phyloP scores from a whole-genome alignment of 768 basidiomycete genomes.

The Lentinula sp. region DNA sequence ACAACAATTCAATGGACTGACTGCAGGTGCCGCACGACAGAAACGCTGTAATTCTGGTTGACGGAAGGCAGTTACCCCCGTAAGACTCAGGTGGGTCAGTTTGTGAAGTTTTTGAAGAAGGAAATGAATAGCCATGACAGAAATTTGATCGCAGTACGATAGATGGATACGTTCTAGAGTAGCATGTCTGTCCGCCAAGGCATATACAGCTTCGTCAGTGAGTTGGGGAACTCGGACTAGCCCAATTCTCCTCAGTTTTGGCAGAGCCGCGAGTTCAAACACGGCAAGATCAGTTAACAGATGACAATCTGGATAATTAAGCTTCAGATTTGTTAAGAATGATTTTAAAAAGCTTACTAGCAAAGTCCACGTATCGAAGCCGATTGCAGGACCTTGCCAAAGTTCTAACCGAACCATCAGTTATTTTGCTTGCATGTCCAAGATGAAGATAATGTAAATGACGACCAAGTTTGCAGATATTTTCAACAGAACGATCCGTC shows the following conservation, averaged over 20 bases:
- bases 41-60: slow-evolving; percentile 81
- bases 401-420: slow-evolving; percentile 79
- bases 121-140: slow-evolving; percentile 86
- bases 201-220: slow-evolving; percentile 89
- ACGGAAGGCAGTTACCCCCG: slow-evolving; percentile 93
- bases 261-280: slow-evolving; percentile 80
- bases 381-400: slow-evolving; percentile 86
- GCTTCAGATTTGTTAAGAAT: slow-evolving; percentile 11
- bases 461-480: slow-evolving; percentile 83
- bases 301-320: slow-evolving; percentile 56
- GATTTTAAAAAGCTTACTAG: slow-evolving; percentile 53
- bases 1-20: slow-evolving; percentile 29
- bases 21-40: slow-evolving; percentile 82
- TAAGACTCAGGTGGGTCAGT: slow-evolving; percentile 91
- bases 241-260: slow-evolving; percentile 90
- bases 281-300: slow-evolving; percentile 91
- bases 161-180: slow-evolving; percentile 94
- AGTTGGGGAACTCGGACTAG: slow-evolving; percentile 90
- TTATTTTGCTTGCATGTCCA: slow-evolving; percentile 86
- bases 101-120: slow-evolving; percentile 85
- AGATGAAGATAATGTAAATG: slow-evolving; percentile 93
- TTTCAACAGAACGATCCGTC: slow-evolving; percentile 78
- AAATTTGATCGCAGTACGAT: slow-evolving; percentile 94
- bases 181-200: slow-evolving; percentile 78
- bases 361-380: slow-evolving; percentile 92